A percentile compares a stretch with the other conserved stretches of the same genome.
Conservation (phyloP, 2,329 filamentous ascomycete genomes). For the Tolypocladium nubicola region DNA sequence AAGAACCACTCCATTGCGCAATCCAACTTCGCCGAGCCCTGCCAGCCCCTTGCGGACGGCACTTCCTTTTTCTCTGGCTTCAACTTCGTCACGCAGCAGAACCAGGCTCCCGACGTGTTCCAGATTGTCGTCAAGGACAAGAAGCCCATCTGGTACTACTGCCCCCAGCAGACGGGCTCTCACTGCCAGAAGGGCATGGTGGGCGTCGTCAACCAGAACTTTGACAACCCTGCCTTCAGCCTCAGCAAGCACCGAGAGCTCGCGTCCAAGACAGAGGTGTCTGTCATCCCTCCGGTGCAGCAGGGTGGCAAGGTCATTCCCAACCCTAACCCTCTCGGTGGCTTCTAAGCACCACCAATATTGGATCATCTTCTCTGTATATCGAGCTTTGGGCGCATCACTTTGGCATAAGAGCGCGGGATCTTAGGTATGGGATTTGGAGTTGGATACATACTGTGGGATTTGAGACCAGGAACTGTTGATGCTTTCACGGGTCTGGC, state of each 20-base stretch:
- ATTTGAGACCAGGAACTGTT: too few relatives aligned
- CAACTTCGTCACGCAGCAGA: constrained; percentile 23
- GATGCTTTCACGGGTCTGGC: too few relatives aligned
- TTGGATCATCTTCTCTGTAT: too few relatives aligned
- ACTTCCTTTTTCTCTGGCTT: constrained; percentile 36
- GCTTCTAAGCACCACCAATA: neutral
- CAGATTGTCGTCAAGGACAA: constrained; percentile 30
- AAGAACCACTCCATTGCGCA: constrained; percentile 38
- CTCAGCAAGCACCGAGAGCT: constrained; percentile 21
- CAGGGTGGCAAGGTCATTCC: constrained; percentile 20
- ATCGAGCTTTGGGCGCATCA: too few relatives aligned
- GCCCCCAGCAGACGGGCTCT: constrained; percentile 25
- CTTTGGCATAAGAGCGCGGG: too few relatives aligned
- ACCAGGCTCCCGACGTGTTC: constrained; percentile 31
- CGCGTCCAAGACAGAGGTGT: constrained; percentile 16
- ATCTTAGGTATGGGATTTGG: too few relatives aligned
- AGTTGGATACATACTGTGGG: too few relatives aligned
- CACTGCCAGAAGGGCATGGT: constrained; percentile 40
- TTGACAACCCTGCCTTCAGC: constrained; percentile 18
- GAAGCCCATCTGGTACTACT: constrained; percentile 34
- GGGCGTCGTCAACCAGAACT: constrained; percentile 33
- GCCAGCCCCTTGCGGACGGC: constrained; percentile 25
- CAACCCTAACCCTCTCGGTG: constrained; percentile 23
- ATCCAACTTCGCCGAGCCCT: constrained; percentile 31
- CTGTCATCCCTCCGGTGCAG: constrained; percentile 14